Percentiles rank a stretch among this genome's conserved stretches.
phyloP scores from a whole-genome alignment of 1,284 basidiomycete genomes.

The Fomitopsis pinicola region DNA sequence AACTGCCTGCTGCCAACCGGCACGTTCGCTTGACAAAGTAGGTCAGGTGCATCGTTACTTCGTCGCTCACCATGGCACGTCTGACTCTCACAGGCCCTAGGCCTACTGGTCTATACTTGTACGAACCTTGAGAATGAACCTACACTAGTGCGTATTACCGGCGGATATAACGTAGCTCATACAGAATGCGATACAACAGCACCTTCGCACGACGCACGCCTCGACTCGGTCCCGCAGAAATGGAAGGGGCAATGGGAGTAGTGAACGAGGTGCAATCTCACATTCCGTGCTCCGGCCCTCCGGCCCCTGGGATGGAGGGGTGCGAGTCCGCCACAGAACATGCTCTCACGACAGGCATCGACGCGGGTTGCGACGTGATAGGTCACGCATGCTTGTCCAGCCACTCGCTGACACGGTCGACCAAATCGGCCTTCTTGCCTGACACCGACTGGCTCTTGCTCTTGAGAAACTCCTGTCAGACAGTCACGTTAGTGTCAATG shows the following conservation, averaged over 20 bases:
- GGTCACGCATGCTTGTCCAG: slow-evolving; percentile 39
- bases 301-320: background rate
- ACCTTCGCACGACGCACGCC: slow-evolving; percentile 2
- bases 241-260: background rate
- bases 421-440: slow-evolving; percentile 68
- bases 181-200: background rate
- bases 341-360: background rate
- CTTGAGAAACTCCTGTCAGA: slow-evolving; percentile 60
- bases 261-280: background rate
- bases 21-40: background rate
- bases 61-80: background rate
- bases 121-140: background rate
- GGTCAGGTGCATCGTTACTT: background rate
- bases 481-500: background rate
- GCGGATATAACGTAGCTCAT: background rate
- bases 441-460: slow-evolving; percentile 52
- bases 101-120: too few relatives aligned
- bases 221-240: slow-evolving; percentile 5
- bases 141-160: background rate
- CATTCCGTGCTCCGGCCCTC: background rate
- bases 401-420: slow-evolving; percentile 61
- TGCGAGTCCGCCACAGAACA: background rate
- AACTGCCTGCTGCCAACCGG: background rate
- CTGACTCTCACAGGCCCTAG: background rate
- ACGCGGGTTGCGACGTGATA: background rate